Evolutionary conservation across 768 basidiomycete species (phyloP).

Genomic region (Mycena sanguinolenta): DNA sequence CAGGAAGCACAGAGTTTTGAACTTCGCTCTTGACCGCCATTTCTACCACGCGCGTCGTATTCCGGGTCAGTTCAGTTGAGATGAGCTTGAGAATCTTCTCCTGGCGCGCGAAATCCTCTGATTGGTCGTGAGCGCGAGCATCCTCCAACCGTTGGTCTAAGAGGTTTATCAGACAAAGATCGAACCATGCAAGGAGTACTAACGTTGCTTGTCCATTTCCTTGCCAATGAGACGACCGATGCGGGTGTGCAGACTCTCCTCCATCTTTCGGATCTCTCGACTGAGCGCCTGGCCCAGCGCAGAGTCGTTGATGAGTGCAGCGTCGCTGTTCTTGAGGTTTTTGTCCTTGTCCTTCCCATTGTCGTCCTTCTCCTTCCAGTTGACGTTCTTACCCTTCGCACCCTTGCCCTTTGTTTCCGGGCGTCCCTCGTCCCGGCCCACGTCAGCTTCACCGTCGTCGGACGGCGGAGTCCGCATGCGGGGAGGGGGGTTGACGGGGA

Average conservation of each 20-base stretch:
- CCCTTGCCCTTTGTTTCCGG: constrained; percentile 64
- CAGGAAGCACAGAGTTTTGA: constrained; percentile 85
- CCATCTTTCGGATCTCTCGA: constrained; percentile 86
- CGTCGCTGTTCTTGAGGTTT: constrained; percentile 49
- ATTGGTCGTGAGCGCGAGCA: constrained; percentile 80
- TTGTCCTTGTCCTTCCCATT: constrained; percentile 57
- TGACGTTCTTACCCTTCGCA: constrained; percentile 59
- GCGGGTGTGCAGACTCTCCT: constrained; percentile 81
- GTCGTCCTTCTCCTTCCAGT: constrained; percentile 62
- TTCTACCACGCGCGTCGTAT: constrained; percentile 91
- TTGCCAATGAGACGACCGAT: constrained; percentile 85
- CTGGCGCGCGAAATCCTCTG: constrained; percentile 86
- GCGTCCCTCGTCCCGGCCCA: constrained; percentile 70
- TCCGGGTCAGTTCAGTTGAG: constrained; percentile 87
- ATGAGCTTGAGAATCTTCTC: constrained; percentile 92
- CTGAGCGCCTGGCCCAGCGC: constrained; percentile 70
- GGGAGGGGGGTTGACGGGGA: constrained; percentile 48
- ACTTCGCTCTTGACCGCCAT: constrained; percentile 90
- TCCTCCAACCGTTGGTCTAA: constrained; percentile 90
- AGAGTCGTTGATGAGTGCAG: constrained; percentile 62
- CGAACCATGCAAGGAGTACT: constrained; percentile 45
- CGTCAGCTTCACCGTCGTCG: constrained; percentile 80
- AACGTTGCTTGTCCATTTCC: constrained; percentile 93
- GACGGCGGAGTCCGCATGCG: constrained; percentile 78
- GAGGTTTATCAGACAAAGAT: constrained; percentile 11